phyloP scores from a whole-genome alignment of 768 basidiomycete species.

The Tylopilus sp. region DNA sequence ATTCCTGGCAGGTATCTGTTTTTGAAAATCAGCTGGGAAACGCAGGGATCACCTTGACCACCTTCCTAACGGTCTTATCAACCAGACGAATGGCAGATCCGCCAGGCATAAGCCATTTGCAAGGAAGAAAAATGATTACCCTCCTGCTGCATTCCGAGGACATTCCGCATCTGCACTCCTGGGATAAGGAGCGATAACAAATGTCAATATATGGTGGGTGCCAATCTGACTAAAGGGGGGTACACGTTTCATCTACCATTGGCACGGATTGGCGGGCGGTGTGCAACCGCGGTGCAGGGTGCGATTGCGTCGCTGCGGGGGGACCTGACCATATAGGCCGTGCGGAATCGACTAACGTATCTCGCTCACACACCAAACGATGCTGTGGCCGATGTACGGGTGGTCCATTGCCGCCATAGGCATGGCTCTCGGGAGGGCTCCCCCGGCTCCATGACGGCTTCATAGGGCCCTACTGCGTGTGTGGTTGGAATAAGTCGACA shows the following conservation, averaged over 20 bases:
- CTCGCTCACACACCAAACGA: neutral
- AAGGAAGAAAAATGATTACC: neutral
- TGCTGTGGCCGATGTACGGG: conserved; percentile 1
- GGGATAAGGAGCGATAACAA: neutral
- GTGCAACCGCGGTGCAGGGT: conserved; percentile 8
- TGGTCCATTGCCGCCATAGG: neutral
- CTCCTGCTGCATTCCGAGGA: conserved; percentile 18
- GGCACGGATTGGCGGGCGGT: conserved; percentile 1
- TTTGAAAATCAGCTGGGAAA: conserved; percentile 17
- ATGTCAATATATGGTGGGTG: neutral
- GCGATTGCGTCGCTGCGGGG: conserved; percentile 5
- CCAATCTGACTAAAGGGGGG: conserved; percentile 7
- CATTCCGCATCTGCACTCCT: conserved; percentile 1
- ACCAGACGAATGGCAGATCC: conserved; percentile 12
- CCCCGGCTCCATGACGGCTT: neutral
- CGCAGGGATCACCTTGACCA: conserved; percentile 6
- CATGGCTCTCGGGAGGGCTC: neutral
- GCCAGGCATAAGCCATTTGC: neutral
- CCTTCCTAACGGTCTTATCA: conserved; percentile 23
- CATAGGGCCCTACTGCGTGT: conserved; percentile 2
- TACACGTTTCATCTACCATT: conserved; percentile 17
- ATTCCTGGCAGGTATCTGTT: conserved; percentile 14
- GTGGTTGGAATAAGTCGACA: neutral
- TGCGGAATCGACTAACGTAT: neutral
- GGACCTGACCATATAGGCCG: conserved; percentile 1